A percentile compares a stretch with the other conserved stretches of the same genome.
These are phyloP conservation scores for Talaromyces stipitatus DNA, from an alignment of 495 filamentous ascomycete species.

Conservation along the genomic window DNA sequence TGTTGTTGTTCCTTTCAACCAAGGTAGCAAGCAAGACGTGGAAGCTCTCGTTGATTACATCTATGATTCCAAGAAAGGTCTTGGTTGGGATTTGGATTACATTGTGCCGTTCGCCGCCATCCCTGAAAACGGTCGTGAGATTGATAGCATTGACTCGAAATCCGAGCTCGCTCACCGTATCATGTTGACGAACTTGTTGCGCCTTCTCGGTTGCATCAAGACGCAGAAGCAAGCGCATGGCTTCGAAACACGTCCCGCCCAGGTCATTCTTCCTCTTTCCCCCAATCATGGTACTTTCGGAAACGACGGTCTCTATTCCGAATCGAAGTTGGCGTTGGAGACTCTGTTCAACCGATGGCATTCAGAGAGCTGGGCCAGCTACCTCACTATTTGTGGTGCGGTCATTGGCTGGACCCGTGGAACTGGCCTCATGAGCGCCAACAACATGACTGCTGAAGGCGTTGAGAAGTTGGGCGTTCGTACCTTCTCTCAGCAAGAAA, in stretches of 20 bases:
- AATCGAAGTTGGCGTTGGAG: constrained; percentile 94
- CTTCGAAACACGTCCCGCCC: constrained; percentile 89
- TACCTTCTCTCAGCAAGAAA: constrained; percentile 98
- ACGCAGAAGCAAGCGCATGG: constrained; percentile 77
- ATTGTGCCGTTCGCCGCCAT: constrained; percentile 97
- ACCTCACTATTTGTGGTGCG: constrained; percentile 96
- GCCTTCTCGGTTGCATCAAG: constrained; percentile 86
- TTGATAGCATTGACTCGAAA: constrained; percentile 94
- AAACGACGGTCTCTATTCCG: constrained; percentile 95
- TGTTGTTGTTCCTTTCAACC: constrained; percentile 97
- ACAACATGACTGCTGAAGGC: constrained; percentile 96
- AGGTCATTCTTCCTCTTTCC: constrained; percentile 91
- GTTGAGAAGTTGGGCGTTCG: constrained; percentile 94
- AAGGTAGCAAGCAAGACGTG: constrained; percentile 95
- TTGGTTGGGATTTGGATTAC: constrained; percentile 97
- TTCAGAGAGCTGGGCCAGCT: constrained; percentile 95
- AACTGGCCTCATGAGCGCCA: constrained; percentile 95
- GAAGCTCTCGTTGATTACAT: constrained; percentile 91
- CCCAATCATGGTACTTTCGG: constrained; percentile 99
- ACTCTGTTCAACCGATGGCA: constrained; percentile 98
- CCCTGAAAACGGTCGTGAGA: constrained; percentile 94
- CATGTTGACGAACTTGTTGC: constrained; percentile 95
- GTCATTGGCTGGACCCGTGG: constrained; percentile 99
- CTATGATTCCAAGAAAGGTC: constrained; percentile 91
- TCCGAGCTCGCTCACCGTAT: constrained; percentile 97